phyloP scores from a whole-genome alignment of 345 rosid species.

The Raphanus raphanistrum region DNA sequence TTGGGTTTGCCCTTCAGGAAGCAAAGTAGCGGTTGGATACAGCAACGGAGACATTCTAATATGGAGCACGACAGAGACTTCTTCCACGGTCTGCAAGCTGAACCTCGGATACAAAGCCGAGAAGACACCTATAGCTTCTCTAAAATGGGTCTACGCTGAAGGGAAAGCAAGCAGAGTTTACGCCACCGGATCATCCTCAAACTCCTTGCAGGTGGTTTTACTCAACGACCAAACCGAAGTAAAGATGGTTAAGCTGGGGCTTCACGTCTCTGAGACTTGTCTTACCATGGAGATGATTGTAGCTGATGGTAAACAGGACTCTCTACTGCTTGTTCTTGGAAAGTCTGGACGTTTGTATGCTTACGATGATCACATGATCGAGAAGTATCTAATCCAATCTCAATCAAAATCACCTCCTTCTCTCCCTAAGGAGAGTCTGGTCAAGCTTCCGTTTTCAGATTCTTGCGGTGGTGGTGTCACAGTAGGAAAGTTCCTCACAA shows the following conservation, averaged over 20 bases:
- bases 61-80: constrained; percentile 57
- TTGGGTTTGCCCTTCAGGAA: constrained; percentile 87
- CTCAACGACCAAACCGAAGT: constrained; percentile 75
- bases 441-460: constrained; percentile 66
- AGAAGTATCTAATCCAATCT: constrained; percentile 76
- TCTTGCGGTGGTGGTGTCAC: constrained; percentile 57
- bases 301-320: constrained; percentile 53
- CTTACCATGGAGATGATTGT: constrained; percentile 71
- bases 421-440: constrained; percentile 64
- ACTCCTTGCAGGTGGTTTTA: constrained; percentile 66
- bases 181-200: constrained; percentile 62
- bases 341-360: constrained; percentile 76
- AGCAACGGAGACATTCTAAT: constrained; percentile 74
- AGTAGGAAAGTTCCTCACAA: constrained; percentile 55
- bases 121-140: constrained; percentile 62
- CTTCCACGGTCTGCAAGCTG: constrained; percentile 58
- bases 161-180: constrained; percentile 78
- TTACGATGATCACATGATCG: constrained; percentile 74
- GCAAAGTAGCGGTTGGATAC: constrained; percentile 80
- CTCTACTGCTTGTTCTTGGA: constrained; percentile 58
- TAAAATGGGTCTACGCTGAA: constrained; percentile 71
- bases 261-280: constrained; percentile 76
- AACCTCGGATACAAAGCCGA: constrained; percentile 85
- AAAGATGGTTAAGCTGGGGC: constrained; percentile 72
- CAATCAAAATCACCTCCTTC: constrained; percentile 77